A percentile compares a stretch with the other conserved stretches of the same genome.
Evolutionary conservation across 257 asterid genomes (phyloP).

Genomic region (Fraxinus excelsior): DNA sequence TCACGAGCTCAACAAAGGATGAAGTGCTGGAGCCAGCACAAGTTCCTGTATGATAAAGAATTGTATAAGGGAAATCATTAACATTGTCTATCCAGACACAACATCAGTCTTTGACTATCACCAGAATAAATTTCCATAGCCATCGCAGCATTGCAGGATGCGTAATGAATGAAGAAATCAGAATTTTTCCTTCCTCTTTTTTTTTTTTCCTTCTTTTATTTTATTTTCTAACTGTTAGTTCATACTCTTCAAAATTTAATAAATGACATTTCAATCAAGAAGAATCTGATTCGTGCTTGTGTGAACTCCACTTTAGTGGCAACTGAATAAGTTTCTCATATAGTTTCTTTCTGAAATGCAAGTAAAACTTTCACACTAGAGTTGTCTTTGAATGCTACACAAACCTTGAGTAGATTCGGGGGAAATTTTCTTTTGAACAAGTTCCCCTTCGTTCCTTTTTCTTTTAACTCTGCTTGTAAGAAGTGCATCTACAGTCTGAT

Average conservation of each 20-base stretch:
- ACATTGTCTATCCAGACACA: slow-evolving; percentile 7
- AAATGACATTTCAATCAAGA: slow-evolving; percentile 4
- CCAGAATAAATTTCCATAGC: slow-evolving; percentile 5
- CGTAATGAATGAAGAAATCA: slow-evolving; percentile 4
- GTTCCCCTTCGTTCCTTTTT: slow-evolving; percentile 67
- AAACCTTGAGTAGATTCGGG: slow-evolving; percentile 57
- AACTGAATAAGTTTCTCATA: neutral
- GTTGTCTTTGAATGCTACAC: slow-evolving; percentile 13
- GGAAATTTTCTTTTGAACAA: slow-evolving; percentile 39
- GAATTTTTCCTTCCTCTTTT: neutral
- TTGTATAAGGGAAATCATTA: slow-evolving; percentile 9
- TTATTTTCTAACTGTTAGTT: neutral
- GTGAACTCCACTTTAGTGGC: neutral
- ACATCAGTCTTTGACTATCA: slow-evolving; percentile 13
- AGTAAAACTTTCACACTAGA: slow-evolving; percentile 1
- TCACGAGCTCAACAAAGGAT: slow-evolving; percentile 40
- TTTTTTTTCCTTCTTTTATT: neutral
- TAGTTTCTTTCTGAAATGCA: neutral
- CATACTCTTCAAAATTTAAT: neutral
- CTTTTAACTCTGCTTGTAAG: slow-evolving; percentile 86
- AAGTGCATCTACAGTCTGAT: slow-evolving; percentile 85
- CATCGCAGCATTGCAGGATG: neutral
- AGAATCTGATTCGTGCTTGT: slow-evolving; percentile 10
- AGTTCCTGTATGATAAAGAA: slow-evolving; percentile 40
- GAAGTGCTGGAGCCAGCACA: slow-evolving; percentile 34